phyloP scores from a whole-genome alignment of 495 filamentous ascomycete species.

The Geoglossum glabrum region DNA sequence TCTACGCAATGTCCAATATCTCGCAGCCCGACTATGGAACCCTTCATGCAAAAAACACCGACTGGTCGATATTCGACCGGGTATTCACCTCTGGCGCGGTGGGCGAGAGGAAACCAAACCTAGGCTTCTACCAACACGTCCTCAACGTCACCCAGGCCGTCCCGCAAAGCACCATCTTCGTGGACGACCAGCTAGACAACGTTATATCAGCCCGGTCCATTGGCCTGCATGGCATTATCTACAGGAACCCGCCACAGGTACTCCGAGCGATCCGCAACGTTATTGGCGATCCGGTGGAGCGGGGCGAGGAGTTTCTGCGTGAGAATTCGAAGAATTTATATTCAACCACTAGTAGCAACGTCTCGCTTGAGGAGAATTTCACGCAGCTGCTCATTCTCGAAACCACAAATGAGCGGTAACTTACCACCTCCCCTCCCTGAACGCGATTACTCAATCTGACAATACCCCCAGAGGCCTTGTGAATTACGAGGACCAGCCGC shows the following conservation, averaged over 20 bases:
- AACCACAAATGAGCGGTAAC: constrained; percentile 4
- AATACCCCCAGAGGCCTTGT: constrained; percentile 6
- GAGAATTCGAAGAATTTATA: constrained; percentile 7
- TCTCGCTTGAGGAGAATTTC: constrained; percentile 9
- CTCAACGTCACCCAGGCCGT: constrained; percentile 8
- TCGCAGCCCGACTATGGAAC: constrained; percentile 12
- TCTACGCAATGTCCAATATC: constrained; percentile 14
- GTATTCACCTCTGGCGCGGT: constrained; percentile 16
- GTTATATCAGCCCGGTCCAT: constrained; percentile 12
- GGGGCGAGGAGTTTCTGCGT: constrained; percentile 10
- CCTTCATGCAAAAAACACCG: constrained; percentile 6
- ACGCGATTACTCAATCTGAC: background rate
- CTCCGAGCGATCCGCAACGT: constrained; percentile 5
- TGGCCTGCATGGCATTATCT: constrained; percentile 9
- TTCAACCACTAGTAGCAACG: background rate
- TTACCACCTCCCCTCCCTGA: background rate
- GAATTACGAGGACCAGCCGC: background rate
- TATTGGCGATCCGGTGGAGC: constrained; percentile 9
- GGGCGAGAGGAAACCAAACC: constrained; percentile 16
- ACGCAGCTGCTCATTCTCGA: constrained; percentile 11
- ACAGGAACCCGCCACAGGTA: background rate
- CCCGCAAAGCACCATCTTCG: constrained; percentile 10
- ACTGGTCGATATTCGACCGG: constrained; percentile 15
- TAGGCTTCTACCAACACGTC: constrained; percentile 13
- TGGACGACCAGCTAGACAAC: constrained; percentile 16